Conservation (phyloP, 2,329 filamentous ascomycete species). For the Neofusicoccum sp. region DNA sequence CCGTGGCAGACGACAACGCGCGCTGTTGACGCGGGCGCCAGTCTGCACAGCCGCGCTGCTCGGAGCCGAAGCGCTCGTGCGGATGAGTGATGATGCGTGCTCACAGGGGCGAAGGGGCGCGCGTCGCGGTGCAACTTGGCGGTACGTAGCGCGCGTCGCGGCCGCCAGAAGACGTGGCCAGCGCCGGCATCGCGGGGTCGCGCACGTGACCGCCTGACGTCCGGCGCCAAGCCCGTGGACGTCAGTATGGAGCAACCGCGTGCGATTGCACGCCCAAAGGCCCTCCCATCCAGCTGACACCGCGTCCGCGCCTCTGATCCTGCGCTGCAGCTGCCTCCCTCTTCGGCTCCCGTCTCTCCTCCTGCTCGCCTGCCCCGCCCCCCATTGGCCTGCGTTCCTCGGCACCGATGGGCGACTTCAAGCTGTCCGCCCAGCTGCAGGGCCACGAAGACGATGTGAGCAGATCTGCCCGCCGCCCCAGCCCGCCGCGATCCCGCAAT, state of each 20-base stretch:
- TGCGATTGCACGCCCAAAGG: neutral
- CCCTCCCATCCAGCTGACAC: constrained; percentile 1
- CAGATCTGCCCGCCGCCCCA: constrained; percentile 21
- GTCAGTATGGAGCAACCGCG: constrained; percentile 8
- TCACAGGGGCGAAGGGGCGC: neutral
- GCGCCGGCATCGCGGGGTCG: neutral
- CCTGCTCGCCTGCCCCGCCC: constrained; percentile 20
- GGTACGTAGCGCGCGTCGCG: neutral
- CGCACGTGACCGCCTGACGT: neutral
- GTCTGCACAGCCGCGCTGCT: neutral
- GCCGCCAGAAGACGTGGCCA: neutral
- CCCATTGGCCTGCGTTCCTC: constrained; percentile 17
- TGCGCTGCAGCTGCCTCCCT: constrained; percentile 12
- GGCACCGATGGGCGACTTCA: constrained; percentile 74
- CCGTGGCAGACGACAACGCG: neutral
- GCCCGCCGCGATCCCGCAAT: neutral
- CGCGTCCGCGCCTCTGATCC: constrained; percentile 7
- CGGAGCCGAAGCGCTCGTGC: constrained; percentile 13
- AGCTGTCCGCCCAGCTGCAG: constrained; percentile 83
- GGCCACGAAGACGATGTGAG: constrained; percentile 93
- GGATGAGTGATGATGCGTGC: neutral
- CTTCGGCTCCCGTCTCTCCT: constrained; percentile 11
- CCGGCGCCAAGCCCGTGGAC: neutral
- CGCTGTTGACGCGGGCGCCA: neutral
- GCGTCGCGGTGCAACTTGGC: neutral